These are phyloP conservation scores for Tricholoma matsutake DNA, from an alignment of 768 basidiomycete genomes.

Conservation along the genomic window DNA sequence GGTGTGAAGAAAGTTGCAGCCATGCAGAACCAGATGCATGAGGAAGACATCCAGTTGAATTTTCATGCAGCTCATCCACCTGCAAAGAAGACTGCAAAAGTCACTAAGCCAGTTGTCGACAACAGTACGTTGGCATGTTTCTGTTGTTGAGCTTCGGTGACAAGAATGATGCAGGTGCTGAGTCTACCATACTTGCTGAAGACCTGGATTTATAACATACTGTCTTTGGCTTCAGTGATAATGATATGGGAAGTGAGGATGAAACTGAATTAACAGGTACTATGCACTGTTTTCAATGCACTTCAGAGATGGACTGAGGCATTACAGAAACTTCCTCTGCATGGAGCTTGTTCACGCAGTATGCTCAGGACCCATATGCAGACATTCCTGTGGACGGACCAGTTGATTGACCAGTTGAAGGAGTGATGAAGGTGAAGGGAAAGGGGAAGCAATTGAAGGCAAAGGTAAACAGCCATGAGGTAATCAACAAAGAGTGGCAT, in stretches of 20 bases:
- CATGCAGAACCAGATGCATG: not conserved
- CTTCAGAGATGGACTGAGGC: not conserved
- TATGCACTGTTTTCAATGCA: not conserved
- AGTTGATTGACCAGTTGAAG: not conserved
- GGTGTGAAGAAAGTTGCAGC: not conserved
- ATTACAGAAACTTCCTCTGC: not conserved
- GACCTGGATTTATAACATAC: not conserved
- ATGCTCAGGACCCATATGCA: not conserved
- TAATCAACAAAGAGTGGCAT: not conserved
- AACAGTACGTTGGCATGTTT: not conserved
- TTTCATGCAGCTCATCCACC: not conserved
- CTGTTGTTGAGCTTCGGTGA: not conserved
- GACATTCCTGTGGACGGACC: not conserved
- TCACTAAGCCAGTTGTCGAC: not conserved
- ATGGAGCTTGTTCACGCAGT: not conserved
- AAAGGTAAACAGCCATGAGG: not conserved
- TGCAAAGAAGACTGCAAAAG: constrained; percentile 1
- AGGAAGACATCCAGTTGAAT: not conserved
- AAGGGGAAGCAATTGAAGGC: not conserved
- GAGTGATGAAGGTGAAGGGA: not conserved
- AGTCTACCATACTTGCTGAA: not conserved
- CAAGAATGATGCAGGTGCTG: not conserved
- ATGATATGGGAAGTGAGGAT: not conserved
- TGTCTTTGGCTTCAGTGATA: not conserved
- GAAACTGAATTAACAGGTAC: not conserved